Evolutionary conservation across 768 basidiomycete genomes (phyloP), one percentile per base, ranked within the genome.

Genomic region (Ramaria rubella): DNA sequence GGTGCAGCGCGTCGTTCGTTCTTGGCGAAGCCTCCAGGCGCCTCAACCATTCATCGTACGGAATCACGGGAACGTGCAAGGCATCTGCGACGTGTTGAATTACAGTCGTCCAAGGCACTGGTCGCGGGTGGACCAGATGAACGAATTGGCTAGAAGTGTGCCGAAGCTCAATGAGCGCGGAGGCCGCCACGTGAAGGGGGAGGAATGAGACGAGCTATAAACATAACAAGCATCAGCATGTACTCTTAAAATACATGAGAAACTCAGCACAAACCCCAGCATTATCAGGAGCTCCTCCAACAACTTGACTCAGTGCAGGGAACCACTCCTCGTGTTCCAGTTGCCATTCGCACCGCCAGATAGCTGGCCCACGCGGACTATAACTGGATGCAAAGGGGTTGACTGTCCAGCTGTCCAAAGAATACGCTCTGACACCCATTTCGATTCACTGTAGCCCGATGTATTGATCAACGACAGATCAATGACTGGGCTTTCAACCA

Each of bases 301-400:
- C 34, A 55, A 58, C 31, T 19, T 40, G 49, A 55, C 50, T 52
- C 21, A 52, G 29, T 30, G 33, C 56, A 3, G 30, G 24, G 27
- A 38, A 64, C 65, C 68, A 73, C 36, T 75, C 70, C 21, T 61
- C 56, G 30, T 65, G 40, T 34, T 15, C n/a, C n/a, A n/a, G n/a
- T n/a, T n/a, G n/a, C n/a, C n/a, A n/a, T n/a, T n/a, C n/a, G n/a
- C n/a, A n/a, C 65, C 67, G 6, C 75, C 71, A 12, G 65, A 63
- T 0, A 77, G 61, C 52, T 73, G 73, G 4, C 76, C 75, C 0
- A 73, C 62, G 46, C 76, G 73, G 34, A 75, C 42, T 9, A 11
- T 19, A n/a, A 62, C 43, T 33, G 56, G 9, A 14, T 29, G 33
- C 45, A 56, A 21, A 31, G 36, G 29, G n/a, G 58, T 53, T 12